These are phyloP conservation scores for Plasmodium falciparum DNA, from an alignment of 169 alveolate species.

Conservation along the genomic window DNA sequence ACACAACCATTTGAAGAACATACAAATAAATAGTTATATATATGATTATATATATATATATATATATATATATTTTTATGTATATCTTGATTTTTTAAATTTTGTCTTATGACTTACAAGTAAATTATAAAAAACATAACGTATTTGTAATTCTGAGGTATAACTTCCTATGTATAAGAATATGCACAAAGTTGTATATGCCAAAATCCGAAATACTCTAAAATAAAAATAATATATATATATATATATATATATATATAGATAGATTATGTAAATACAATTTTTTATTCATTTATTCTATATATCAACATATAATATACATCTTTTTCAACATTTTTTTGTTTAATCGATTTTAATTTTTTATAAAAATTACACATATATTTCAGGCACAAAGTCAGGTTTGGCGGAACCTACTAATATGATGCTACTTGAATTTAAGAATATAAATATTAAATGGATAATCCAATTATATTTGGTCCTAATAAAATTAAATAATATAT, in stretches of 20 bases:
- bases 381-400: constrained; percentile 52
- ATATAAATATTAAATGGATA: constrained; percentile 76
- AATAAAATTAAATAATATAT: neutral
- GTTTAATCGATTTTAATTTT: constrained; percentile 7
- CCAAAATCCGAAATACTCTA: constrained; percentile 61
- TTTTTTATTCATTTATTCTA: no score
- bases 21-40: neutral
- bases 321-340: neutral
- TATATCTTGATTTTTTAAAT: neutral
- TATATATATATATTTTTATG: neutral
- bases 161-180: constrained; percentile 71
- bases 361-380: constrained; percentile 74
- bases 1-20: neutral
- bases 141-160: constrained; percentile 51
- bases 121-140: constrained; percentile 59
- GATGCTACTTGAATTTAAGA: constrained; percentile 69
- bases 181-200: constrained; percentile 28
- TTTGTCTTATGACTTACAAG: constrained; percentile 39
- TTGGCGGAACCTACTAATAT: constrained; percentile 31
- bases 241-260: no score
- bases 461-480: constrained; percentile 81
- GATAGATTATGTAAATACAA: no score
- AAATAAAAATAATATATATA: neutral
- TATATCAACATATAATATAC: no score
- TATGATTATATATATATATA: neutral